phyloP scores from a whole-genome alignment of 2,329 filamentous ascomycete species.

The Penicillium freii region DNA sequence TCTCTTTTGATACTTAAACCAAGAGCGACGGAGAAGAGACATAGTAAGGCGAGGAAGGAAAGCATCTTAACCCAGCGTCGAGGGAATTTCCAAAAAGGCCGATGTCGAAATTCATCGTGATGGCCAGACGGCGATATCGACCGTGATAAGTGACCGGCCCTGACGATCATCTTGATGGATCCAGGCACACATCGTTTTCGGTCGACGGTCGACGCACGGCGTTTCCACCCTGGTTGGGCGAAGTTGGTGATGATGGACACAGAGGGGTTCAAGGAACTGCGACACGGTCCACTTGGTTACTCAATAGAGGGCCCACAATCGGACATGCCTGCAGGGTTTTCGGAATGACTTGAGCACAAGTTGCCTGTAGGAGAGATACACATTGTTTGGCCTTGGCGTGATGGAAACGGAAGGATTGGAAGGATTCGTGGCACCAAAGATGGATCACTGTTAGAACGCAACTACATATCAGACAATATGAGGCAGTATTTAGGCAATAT shows the following conservation, averaged over 20 bases:
- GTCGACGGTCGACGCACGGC: slow-evolving; percentile 23
- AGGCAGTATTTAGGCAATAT: too few relatives aligned
- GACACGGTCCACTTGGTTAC: slow-evolving; percentile 16
- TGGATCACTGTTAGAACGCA: background rate
- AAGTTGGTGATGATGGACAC: slow-evolving; percentile 14
- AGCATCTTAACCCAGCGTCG: slow-evolving; percentile 27
- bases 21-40: slow-evolving; percentile 19
- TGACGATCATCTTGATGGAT: slow-evolving; percentile 24
- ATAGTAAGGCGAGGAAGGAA: slow-evolving; percentile 17
- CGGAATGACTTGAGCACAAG: slow-evolving; percentile 16
- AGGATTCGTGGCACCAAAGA: slow-evolving; percentile 1
- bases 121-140: slow-evolving; percentile 16
- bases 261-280: slow-evolving; percentile 16
- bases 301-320: slow-evolving; percentile 5
- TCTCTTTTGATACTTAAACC: slow-evolving; percentile 14
- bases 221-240: slow-evolving; percentile 20
- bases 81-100: slow-evolving; percentile 19
- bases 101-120: slow-evolving; percentile 16
- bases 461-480: background rate
- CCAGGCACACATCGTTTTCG: slow-evolving; percentile 25
- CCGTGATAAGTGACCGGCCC: slow-evolving; percentile 24
- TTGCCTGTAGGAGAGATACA: slow-evolving; percentile 1
- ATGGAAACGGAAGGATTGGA: slow-evolving; percentile 15
- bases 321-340: slow-evolving; percentile 20
- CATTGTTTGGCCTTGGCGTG: background rate